These are phyloP conservation scores for Cercospora canescens DNA, from an alignment of 2,329 filamentous ascomycete genomes.

Conservation along the genomic window DNA sequence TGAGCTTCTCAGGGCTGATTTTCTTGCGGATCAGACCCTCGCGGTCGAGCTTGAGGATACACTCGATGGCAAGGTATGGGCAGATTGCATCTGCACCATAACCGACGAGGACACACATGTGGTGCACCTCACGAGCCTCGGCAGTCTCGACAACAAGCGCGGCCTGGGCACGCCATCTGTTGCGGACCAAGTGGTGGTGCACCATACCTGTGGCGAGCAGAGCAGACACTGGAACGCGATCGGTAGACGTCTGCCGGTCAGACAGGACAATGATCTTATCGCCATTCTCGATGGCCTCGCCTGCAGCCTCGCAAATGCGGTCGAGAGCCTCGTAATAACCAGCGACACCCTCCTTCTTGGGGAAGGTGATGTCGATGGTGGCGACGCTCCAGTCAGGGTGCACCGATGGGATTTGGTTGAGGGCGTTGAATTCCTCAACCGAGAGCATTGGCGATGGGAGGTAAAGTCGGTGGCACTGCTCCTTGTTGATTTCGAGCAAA, in stretches of 20 bases:
- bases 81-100: constrained; percentile 94
- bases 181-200: constrained; percentile 91
- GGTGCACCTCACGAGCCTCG: constrained; percentile 94
- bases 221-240: constrained; percentile 82
- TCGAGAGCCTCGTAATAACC: constrained; percentile 89
- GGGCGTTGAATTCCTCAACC: constrained; percentile 84
- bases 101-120: constrained; percentile 96
- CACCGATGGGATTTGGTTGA: constrained; percentile 73
- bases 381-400: constrained; percentile 84
- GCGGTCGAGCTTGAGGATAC: constrained; percentile 93
- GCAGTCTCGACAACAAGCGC: constrained; percentile 89
- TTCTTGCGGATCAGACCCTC: constrained; percentile 92
- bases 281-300: constrained; percentile 76
- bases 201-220: constrained; percentile 89
- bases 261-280: constrained; percentile 88
- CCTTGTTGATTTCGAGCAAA: constrained; percentile 86
- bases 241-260: constrained; percentile 78
- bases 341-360: constrained; percentile 76
- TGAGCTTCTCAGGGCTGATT: constrained; percentile 75
- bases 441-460: constrained; percentile 87
- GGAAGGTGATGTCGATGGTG: constrained; percentile 89
- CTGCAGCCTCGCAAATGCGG: constrained; percentile 81
- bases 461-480: constrained; percentile 82
- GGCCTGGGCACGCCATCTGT: constrained; percentile 90
- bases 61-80: constrained; percentile 94